A percentile compares a stretch with the other conserved stretches of the same genome.
Conservation (phyloP, 2,329 filamentous ascomycete species). For the Botryotinia calthae region DNA sequence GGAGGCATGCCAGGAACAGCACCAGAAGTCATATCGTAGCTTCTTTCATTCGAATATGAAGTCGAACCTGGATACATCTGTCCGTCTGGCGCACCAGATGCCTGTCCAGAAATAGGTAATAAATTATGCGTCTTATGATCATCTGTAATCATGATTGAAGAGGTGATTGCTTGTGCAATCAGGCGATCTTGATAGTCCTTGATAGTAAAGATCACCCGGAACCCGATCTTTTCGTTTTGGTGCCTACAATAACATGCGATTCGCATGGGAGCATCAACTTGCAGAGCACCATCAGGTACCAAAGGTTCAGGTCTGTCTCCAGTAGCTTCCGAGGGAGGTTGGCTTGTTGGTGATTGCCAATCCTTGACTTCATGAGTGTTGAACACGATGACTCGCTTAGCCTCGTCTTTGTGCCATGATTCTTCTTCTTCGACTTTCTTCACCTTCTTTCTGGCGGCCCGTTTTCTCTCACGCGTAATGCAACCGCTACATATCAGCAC, state of each 20-base stretch:
- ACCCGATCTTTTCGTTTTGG: slow-evolving; percentile 89
- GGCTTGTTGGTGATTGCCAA: slow-evolving; percentile 64
- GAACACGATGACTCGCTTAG: slow-evolving; percentile 82
- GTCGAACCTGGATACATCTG: slow-evolving; percentile 43
- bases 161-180: slow-evolving; percentile 79
- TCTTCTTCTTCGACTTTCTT: slow-evolving; percentile 93
- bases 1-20: slow-evolving; percentile 41
- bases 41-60: slow-evolving; percentile 41
- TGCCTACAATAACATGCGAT: slow-evolving; percentile 97
- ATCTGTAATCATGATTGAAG: slow-evolving; percentile 94
- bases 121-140: slow-evolving; percentile 84
- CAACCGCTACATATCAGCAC: slow-evolving; percentile 91
- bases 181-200: slow-evolving; percentile 76
- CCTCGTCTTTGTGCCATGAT: slow-evolving; percentile 77
- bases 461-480: slow-evolving; percentile 85
- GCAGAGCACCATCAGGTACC: slow-evolving; percentile 59
- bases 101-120: slow-evolving; percentile 39
- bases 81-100: slow-evolving; percentile 37
- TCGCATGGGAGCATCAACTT: slow-evolving; percentile 85
- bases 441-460: slow-evolving; percentile 86
- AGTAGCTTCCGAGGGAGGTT: slow-evolving; percentile 47
- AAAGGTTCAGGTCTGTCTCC: slow-evolving; percentile 48
- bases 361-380: slow-evolving; percentile 86
- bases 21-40: slow-evolving; percentile 31
- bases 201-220: slow-evolving; percentile 90